Evolutionary conservation across 371 early-diverging fungal species (phyloP), one percentile per base, ranked within the genome.

Genomic region (Mortierella sp.): DNA sequence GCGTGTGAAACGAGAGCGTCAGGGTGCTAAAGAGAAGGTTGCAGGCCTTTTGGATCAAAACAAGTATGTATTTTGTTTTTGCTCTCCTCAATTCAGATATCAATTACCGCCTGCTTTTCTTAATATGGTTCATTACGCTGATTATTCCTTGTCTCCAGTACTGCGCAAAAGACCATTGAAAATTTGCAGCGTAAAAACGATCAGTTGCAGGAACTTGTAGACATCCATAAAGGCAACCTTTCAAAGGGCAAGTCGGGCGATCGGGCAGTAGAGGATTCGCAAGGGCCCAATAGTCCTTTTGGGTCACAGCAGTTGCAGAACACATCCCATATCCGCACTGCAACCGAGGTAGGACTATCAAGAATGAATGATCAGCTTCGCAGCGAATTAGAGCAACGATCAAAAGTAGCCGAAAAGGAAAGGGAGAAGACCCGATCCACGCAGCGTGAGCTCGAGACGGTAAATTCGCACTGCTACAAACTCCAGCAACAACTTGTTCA

Each of bases 11-110:
- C 73, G 73, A 14, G 75, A 80, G n/a, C 72, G 75, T 14, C 81
- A 80, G 28, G 81, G 81, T 8, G 72, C 75, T 26, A 80, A 80
- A 12, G 75, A 80, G 47, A 75, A 66, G 28, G 66, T 80, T 9
- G 81, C 75, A 0, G 69, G 71, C 2, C 81, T 75, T 5, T 5
- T 63, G 24, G 72, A 75, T 60, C 75, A 65, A 26, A 80, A 75
- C 43, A 63, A 57, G 81, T 80, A 80, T 39, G 70, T 16, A 49
- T 43, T 14, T 22, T n/a, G 30, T 0, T 22, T 9, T 18, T 12
- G 43, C 14, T 12, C 18, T 43, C 43, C 26, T 43, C 32, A 49
- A 26, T 26, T 60, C 45, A 30, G 2, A 22, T 52, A 30, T 32
- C 22, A 4, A 4, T 35, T n/a, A 58, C 60, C 45, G 2, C 30